Conservation (phyloP, 768 basidiomycete species). For the Pilatotrama ljubarskyi region DNA sequence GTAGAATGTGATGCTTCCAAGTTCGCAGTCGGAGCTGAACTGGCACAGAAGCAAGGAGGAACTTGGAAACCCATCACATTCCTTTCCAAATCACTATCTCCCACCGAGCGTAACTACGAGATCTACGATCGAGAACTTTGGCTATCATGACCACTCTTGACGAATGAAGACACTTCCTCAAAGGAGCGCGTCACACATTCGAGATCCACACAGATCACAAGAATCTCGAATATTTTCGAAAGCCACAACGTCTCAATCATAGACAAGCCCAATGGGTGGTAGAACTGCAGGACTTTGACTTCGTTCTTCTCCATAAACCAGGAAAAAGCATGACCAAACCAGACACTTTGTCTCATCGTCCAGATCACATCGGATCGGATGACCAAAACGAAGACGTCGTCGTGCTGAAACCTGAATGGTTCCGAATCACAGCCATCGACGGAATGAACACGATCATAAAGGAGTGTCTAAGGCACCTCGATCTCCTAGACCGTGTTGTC, state of each 20-base stretch:
- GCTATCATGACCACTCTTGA: constrained; percentile 34
- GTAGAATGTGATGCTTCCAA: constrained; percentile 27
- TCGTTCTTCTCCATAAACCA: constrained; percentile 7
- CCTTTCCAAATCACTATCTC: constrained; percentile 8
- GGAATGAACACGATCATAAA: background rate
- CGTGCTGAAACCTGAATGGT: background rate
- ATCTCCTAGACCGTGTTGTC: constrained; percentile 28
- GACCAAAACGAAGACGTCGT: background rate
- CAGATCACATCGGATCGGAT: background rate
- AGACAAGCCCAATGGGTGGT: constrained; percentile 36
- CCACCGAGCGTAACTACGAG: constrained; percentile 32
- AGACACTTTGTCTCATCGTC: constrained; percentile 11
- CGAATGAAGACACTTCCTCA: constrained; percentile 30
- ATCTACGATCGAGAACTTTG: constrained; percentile 40
- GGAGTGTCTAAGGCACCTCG: constrained; percentile 17
- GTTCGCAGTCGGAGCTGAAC: constrained; percentile 30
- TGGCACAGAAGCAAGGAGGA: constrained; percentile 27
- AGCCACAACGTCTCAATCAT: constrained; percentile 27
- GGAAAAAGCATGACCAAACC: constrained; percentile 3
- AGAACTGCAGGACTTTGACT: constrained; percentile 18
- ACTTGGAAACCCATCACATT: constrained; percentile 16
- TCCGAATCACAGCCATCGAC: background rate
- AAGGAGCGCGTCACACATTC: constrained; percentile 16
- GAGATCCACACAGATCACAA: constrained; percentile 34
- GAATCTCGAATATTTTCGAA: constrained; percentile 32